Evolutionary conservation across 805 yeast genomes (phyloP), one percentile per base, ranked within the genome.

Genomic region (Candida endomychidarum): DNA sequence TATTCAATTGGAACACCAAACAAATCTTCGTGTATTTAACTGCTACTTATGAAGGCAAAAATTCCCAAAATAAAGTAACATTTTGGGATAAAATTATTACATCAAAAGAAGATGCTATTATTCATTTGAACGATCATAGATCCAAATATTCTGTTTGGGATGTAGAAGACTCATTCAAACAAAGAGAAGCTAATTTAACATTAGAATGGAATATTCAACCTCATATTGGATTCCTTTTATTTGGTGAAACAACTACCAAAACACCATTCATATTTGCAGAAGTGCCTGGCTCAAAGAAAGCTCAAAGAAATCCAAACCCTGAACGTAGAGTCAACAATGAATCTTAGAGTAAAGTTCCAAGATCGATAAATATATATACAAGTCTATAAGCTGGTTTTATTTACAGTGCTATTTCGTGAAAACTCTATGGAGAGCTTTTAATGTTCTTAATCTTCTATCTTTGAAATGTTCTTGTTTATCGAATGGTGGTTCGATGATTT

Each of bases 1-100:
- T 93, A 38, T 90, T 90, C 75, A 89, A 85, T 61, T 91, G 97
- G 96, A 93, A 91, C 64, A 93, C 99, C 9, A 91, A 91, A 58
- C 98, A 91, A 62, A 80, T 91, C n/a, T 91, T 93, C 54, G 86
- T 83, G 4, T 93, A 91, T 54, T 70, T 93, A 47, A 86, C 95
- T 2, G 96, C 95, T 1, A 91, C 87, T 55, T 90, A 90, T 53
- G 67, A 70, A 12, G 80, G 79, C 69, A 57, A 63, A 43, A 67
- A 58, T 8, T 62, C 75, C n/a, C 57, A 60, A 2, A 84, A 82
- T 60, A 80, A 81, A 48, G 86, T 90, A 26, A 84, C 91, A 0
- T 81, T 86, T 56, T 91, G 99, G 99, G 98, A 91, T 64, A 76
- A 76, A 49, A 91, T 91, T 50, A 78, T 91, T 49, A 67, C 74